phyloP scores from a whole-genome alignment of 2,329 filamentous ascomycete species.

The Arthrobotrys musiformis region DNA sequence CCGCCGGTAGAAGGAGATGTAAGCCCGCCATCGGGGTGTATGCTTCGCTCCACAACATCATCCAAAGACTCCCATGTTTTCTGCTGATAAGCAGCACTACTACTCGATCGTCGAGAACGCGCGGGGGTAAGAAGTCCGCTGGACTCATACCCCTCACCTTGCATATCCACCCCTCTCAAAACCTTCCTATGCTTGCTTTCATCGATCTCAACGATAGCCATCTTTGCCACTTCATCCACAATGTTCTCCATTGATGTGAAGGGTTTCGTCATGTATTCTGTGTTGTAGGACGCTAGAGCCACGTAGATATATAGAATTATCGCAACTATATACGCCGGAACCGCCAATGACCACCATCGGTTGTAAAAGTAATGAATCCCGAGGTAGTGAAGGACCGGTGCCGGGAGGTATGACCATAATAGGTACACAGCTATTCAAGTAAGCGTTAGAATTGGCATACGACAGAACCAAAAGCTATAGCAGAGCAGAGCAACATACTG shows the following conservation, averaged over 20 bases:
- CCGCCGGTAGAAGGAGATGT: constrained; percentile 47
- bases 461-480: constrained; percentile 65
- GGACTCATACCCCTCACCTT: constrained; percentile 39
- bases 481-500: constrained; percentile 62
- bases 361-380: constrained; percentile 98
- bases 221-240: constrained; percentile 87
- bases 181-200: constrained; percentile 67
- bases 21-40: constrained; percentile 35
- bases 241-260: constrained; percentile 85
- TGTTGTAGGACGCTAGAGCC: constrained; percentile 89
- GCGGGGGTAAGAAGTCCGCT: constrained; percentile 29
- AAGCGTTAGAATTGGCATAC: background rate
- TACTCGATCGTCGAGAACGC: constrained; percentile 28
- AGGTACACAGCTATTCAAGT: constrained; percentile 69
- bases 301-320: constrained; percentile 91
- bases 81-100: constrained; percentile 34
- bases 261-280: constrained; percentile 83
- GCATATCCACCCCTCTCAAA: constrained; percentile 61
- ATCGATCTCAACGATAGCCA: constrained; percentile 81
- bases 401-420: constrained; percentile 89
- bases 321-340: constrained; percentile 91
- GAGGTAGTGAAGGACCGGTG: constrained; percentile 88
- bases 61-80: constrained; percentile 48
- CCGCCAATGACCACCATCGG: constrained; percentile 95
- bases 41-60: constrained; percentile 29